These are phyloP conservation scores for Nakataea oryzae DNA, from an alignment of 2,329 filamentous ascomycete genomes.

Conservation along the genomic window DNA sequence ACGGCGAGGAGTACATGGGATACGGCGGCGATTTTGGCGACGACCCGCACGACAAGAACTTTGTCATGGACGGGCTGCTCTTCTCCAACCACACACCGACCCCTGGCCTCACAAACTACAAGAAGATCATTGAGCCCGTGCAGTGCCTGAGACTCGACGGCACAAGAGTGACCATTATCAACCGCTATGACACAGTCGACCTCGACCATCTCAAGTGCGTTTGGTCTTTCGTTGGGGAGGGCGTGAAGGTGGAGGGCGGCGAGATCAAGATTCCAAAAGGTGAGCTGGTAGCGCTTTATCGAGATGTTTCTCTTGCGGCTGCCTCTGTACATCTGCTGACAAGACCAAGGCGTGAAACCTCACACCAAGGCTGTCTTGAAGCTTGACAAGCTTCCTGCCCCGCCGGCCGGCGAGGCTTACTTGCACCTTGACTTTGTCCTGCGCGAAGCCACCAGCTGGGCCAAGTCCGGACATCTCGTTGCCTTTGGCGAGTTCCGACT, in stretches of 20 bases:
- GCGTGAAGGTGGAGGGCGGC: constrained; percentile 21
- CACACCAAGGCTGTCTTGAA: constrained; percentile 25
- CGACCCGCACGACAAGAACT: constrained; percentile 43
- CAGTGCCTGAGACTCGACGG: constrained; percentile 34
- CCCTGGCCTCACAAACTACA: constrained; percentile 42
- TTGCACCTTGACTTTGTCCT: constrained; percentile 37
- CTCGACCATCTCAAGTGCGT: constrained; percentile 37
- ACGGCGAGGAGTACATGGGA: constrained; percentile 34
- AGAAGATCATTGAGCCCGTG: constrained; percentile 49
- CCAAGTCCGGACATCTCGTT: constrained; percentile 36
- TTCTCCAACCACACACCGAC: constrained; percentile 36
- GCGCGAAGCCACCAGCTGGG: constrained; percentile 36
- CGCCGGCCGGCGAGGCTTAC: constrained; percentile 27
- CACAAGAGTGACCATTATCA: constrained; percentile 33
- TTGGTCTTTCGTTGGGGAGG: constrained; percentile 30
- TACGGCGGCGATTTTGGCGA: constrained; percentile 49
- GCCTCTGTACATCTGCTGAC: background rate
- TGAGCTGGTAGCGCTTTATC: constrained; percentile 11
- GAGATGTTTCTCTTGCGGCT: background rate
- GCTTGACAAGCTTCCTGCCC: constrained; percentile 19
- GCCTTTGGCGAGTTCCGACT: constrained; percentile 37
- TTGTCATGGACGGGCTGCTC: constrained; percentile 40
- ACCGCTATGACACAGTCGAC: constrained; percentile 42
- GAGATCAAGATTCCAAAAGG: constrained; percentile 29
- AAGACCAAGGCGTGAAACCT: constrained; percentile 26